These are phyloP conservation scores for Clarireedia homoeocarpa DNA, from an alignment of 2,329 filamentous ascomycete genomes.

Conservation along the genomic window DNA sequence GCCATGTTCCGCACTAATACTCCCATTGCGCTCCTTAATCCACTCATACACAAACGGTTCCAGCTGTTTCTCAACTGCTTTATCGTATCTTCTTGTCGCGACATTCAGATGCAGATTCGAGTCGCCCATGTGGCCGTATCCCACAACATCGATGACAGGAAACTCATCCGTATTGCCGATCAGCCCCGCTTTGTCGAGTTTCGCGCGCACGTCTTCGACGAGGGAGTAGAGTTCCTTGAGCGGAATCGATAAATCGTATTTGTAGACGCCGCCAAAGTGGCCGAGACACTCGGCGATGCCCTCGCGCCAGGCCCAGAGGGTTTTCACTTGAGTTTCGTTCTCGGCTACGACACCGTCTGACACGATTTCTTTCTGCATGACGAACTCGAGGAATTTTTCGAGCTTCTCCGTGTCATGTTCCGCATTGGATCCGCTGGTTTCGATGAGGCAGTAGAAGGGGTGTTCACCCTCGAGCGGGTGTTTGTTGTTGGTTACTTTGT, in stretches of 20 bases:
- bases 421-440: constrained; percentile 89
- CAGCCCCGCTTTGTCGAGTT: constrained; percentile 65
- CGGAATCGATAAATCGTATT: constrained; percentile 96
- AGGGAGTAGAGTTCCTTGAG: constrained; percentile 78
- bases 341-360: constrained; percentile 86
- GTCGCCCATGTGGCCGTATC: constrained; percentile 98
- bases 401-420: constrained; percentile 94
- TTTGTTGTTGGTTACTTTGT: constrained; percentile 65
- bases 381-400: constrained; percentile 79
- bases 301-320: constrained; percentile 89
- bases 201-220: constrained; percentile 74
- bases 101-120: constrained; percentile 93
- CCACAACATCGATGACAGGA: constrained; percentile 83
- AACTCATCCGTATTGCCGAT: constrained; percentile 67
- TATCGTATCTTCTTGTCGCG: constrained; percentile 72
- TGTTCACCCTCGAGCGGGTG: constrained; percentile 75
- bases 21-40: constrained; percentile 80
- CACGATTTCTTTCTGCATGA: constrained; percentile 83
- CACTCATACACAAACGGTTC: constrained; percentile 98
- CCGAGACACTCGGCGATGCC: constrained; percentile 83
- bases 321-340: constrained; percentile 80
- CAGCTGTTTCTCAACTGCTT: constrained; percentile 74
- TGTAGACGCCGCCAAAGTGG: constrained; percentile 93
- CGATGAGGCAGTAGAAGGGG: constrained; percentile 93
- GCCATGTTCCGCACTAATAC: constrained; percentile 95